Percentiles rank a stretch among this genome's conserved stretches.
Conservation (phyloP, 805 yeast species). For the Hanseniaspora lachancei region DNA sequence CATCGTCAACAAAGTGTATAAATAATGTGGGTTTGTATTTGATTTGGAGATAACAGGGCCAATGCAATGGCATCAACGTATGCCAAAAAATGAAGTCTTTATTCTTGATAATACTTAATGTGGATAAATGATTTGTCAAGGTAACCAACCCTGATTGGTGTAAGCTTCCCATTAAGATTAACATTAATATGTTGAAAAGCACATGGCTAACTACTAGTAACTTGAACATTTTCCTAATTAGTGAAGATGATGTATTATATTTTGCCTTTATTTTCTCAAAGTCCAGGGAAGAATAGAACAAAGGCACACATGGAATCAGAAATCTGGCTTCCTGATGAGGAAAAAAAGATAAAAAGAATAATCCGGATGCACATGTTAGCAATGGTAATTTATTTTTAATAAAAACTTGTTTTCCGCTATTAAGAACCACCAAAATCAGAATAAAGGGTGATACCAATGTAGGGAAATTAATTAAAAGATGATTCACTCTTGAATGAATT, state of each 20-base stretch:
- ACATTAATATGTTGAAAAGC: constrained; percentile 28
- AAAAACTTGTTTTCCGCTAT: neutral
- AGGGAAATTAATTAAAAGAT: constrained; percentile 62
- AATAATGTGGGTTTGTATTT: neutral
- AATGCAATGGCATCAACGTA: constrained; percentile 7
- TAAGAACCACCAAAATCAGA: constrained; percentile 32
- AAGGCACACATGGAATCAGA: constrained; percentile 63
- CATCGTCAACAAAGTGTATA: neutral
- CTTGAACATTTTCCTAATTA: neutral
- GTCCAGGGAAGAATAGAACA: constrained; percentile 27
- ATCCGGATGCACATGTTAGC: constrained; percentile 43
- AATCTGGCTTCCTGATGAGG: constrained; percentile 95
- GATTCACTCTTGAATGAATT: constrained; percentile 65
- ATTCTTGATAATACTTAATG: neutral
- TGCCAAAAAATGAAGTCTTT: constrained; percentile 1
- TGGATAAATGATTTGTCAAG: constrained; percentile 31
- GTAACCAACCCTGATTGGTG: constrained; percentile 89
- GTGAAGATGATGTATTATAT: neutral
- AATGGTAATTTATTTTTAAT: constrained; percentile 39
- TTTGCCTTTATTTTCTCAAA: neutral
- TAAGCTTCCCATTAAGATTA: constrained; percentile 57
- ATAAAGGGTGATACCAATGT: constrained; percentile 65
- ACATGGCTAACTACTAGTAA: neutral
- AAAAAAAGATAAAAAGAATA: constrained; percentile 42
- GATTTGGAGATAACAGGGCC: constrained; percentile 3